Evolutionary conservation across 805 yeast species (phyloP).

Genomic region (Clavispora carvajalis): DNA sequence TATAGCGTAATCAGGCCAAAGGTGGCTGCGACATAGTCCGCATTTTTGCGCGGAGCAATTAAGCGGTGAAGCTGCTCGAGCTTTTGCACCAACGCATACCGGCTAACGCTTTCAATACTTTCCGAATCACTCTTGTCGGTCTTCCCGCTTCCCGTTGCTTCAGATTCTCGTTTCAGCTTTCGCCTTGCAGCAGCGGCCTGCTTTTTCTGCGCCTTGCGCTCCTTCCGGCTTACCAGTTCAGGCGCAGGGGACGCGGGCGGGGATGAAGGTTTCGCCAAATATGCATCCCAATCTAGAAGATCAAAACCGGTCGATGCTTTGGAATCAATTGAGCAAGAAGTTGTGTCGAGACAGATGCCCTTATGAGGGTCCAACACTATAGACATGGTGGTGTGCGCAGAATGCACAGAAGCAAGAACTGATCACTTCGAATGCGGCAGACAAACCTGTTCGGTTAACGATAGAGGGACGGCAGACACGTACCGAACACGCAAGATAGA

Average conservation of each 20-base stretch:
- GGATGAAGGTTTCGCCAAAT: conserved; percentile 3
- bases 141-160: neutral
- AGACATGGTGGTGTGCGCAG: conserved; percentile 6
- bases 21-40: conserved; percentile 35
- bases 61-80: conserved; percentile 4
- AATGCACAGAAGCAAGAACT: neutral
- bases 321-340: neutral
- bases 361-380: conserved; percentile 14
- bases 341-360: conserved; percentile 13
- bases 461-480: no score
- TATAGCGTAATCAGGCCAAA: conserved; percentile 55
- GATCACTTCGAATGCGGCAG: neutral
- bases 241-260: neutral
- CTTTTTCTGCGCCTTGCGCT: conserved; percentile 4
- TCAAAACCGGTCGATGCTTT: conserved; percentile 9
- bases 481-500: neutral
- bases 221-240: conserved; percentile 4
- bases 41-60: conserved; percentile 11
- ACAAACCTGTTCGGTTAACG: no score
- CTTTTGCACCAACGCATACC: conserved; percentile 6
- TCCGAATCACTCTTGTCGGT: neutral
- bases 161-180: neutral
- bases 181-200: neutral
- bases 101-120: conserved; percentile 1
- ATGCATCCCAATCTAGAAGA: conserved; percentile 9